Evolutionary conservation across 306 rosid genomes (phyloP).

Genomic region (Castanea crenata): DNA sequence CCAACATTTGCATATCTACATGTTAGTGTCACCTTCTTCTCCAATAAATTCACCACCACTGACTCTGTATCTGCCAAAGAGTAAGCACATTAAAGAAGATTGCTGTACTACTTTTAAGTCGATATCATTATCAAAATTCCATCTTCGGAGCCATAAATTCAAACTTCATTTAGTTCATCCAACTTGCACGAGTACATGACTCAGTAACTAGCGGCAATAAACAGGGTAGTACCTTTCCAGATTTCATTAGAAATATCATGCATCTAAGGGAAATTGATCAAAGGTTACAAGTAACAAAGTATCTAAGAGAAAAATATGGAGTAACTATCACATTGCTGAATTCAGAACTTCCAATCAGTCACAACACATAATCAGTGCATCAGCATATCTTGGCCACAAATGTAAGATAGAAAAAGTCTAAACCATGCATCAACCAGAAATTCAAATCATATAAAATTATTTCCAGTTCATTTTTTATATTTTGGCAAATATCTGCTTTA

Average conservation of each 20-base stretch:
- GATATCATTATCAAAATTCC: not conserved
- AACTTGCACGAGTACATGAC: not conserved
- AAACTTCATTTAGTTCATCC: not conserved
- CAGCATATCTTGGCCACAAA: not conserved
- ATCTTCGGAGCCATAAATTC: not conserved
- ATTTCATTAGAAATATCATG: not conserved
- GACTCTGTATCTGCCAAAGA: conserved; percentile 65
- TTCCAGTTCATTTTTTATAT: not conserved
- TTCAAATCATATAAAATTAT: not conserved
- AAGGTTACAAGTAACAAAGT: not conserved
- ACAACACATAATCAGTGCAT: not conserved
- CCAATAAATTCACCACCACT: conserved; percentile 58
- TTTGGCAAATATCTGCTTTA: not conserved
- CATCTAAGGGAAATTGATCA: not conserved
- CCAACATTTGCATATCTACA: conserved; percentile 42
- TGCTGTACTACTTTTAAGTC: not conserved
- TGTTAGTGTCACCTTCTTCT: conserved; percentile 66
- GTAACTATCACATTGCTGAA: not conserved
- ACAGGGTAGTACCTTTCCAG: no score
- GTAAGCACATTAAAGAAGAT: not conserved
- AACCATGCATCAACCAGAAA: not conserved
- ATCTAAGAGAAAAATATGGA: not conserved
- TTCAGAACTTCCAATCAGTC: not conserved
- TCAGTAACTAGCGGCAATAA: no score
- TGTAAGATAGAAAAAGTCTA: not conserved